Evolutionary conservation across 345 rosid species (phyloP), one percentile per base, ranked within the genome.

Genomic region (Stellera chamaejasme): DNA sequence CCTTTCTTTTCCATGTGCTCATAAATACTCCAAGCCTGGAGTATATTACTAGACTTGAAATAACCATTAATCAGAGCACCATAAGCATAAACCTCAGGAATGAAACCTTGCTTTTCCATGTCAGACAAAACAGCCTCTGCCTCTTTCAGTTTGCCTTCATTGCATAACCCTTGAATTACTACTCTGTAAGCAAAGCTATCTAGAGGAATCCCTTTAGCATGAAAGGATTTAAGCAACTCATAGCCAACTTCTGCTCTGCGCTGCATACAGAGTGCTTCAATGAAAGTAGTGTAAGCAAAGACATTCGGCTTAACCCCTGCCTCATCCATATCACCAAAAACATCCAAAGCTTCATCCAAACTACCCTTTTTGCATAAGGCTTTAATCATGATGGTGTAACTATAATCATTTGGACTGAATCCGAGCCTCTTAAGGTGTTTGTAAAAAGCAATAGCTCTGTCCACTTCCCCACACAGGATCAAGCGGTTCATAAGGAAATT

Each of bases 201-300:
- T 54, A 71, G n/a, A 32, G 76, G 76, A 59, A 66, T 10, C 2
- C 73, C 73, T 4, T 48, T 63, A 2, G 32, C 60, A 46, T 59
- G 45, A 63, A 69, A 60, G 0, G 25, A 46, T 49, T 48, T 42
- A 43, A 91, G 71, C 53, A 73, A 23, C 61, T 63, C 50, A 69
- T 68, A 59, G 50, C 87, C 98, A 13, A 48, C 13, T n/a, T 63
- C 76, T 3, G 87, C 63, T 65, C 43, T 61, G n/a, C 64, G 51
- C 66, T 75, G 72, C 52, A 48, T 44, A 65, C 95, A 83, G 54
- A 88, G 83, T 44, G 90, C 95, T 75, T 82, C 81, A 5, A 88
- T 77, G 52, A 62, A 83, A 43, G 86, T 72, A 19, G 66, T 59
- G 67, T 73, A 82, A 54, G 79, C 76, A 77, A 74, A 83, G 52